Evolutionary conservation across 2,329 filamentous ascomycete genomes (phyloP), one percentile per base, ranked within the genome.

Genomic region (Alternaria sp.): DNA sequence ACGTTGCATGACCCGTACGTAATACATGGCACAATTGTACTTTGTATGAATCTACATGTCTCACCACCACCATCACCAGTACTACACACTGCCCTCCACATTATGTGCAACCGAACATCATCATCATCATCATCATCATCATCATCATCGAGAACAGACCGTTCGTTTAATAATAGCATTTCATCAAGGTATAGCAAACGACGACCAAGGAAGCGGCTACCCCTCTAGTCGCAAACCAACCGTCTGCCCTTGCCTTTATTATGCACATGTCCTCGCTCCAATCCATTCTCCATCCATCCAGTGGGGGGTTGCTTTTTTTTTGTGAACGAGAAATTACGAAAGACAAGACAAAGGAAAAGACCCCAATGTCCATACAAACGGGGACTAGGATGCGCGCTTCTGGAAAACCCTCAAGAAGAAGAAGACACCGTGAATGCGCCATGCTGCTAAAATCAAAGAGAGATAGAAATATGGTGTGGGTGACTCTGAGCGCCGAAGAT

Each of bases 401-500:
- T 41, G 24, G 24, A 39, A 39, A 26, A 8, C 3, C 17, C 21
- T 17, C 29, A 36, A 23, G 11, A 33, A 39, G 10, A 21, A 48
- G 41, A 45, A 54, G 17, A 61, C 51, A 55, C 58, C 55, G 5
- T 29, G 7, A 44, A 58, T 58, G 61, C 53, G 60, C 56, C 58
- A 60, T 62, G 62, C 55, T 65, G 60, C 52, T 62, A 52, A 54
- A 56, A 51, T 45, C 13, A 44, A 44, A 61, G 31, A 36, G 56
- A 34, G 45, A 40, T 34, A 37, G 5, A 39, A 17, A 39, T 28
- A 28, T 14, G 23, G 41, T 24, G 40, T 39, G n/a, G 28, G 39
- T 29, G 36, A 41, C 14, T 41, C 40, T 36, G 56, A 33, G 29
- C 53, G 36, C 42, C 29, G 44, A 40, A 17, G 24, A 46, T 23